These are phyloP conservation scores for Madurella fahalii DNA, from an alignment of 2,329 filamentous ascomycete species.

Conservation along the genomic window DNA sequence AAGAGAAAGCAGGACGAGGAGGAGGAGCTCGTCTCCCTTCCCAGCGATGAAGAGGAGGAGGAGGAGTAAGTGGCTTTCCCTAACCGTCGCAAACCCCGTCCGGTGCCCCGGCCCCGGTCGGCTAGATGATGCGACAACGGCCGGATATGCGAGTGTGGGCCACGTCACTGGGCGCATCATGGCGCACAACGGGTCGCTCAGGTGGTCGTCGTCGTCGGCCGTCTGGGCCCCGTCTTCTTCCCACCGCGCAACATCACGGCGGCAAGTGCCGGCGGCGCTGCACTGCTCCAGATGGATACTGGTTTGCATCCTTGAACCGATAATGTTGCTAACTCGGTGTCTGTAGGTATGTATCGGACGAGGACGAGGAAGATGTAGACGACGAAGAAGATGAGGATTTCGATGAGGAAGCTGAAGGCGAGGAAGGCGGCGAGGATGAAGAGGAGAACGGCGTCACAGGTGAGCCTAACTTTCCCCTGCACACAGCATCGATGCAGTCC, in stretches of 20 bases:
- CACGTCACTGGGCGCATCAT: slow-evolving; percentile 5
- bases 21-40: slow-evolving; percentile 52
- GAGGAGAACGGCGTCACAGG: slow-evolving; percentile 37
- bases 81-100: slow-evolving; percentile 26
- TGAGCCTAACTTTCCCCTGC: slow-evolving; percentile 24
- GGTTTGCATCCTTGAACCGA: neutral
- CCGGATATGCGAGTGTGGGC: neutral
- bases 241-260: neutral
- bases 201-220: neutral
- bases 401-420: slow-evolving; percentile 27
- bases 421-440: slow-evolving; percentile 33
- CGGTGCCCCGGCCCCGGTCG: slow-evolving; percentile 10
- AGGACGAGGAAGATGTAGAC: slow-evolving; percentile 29
- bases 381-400: slow-evolving; percentile 33
- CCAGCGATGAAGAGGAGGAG: slow-evolving; percentile 50
- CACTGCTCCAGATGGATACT: neutral
- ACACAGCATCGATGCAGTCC: neutral
- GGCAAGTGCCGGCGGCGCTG: neutral
- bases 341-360: slow-evolving; percentile 27
- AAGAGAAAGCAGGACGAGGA: slow-evolving; percentile 54
- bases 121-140: slow-evolving; percentile 14
- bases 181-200: slow-evolving; percentile 19
- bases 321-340: slow-evolving; percentile 3
- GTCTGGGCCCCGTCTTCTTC: neutral
- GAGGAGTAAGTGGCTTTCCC: slow-evolving; percentile 46